Percentiles rank a stretch among this genome's conserved stretches.
These are phyloP conservation scores for Xylariaceae sp. DNA, from an alignment of 2,329 filamentous ascomycete genomes.

Conservation along the genomic window DNA sequence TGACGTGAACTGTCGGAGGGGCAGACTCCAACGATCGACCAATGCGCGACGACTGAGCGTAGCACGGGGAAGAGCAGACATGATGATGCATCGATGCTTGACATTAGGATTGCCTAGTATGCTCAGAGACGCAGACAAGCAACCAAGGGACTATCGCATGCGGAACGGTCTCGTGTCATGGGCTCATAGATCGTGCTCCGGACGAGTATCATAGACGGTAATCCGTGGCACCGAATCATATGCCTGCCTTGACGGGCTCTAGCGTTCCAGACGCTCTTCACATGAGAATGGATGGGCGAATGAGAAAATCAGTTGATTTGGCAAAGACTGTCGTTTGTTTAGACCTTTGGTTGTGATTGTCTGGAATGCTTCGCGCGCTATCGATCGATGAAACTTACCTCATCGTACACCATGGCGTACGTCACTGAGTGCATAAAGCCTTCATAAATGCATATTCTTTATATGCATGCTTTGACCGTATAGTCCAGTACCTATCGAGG, in stretches of 20 bases:
- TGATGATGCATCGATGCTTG: not conserved
- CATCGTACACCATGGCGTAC: too few species aligned
- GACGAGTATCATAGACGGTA: not conserved
- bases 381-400: too few species aligned
- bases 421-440: too few species aligned
- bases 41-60: not conserved
- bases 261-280: not conserved
- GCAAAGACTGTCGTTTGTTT: too few species aligned
- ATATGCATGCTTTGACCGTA: too few species aligned
- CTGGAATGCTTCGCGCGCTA: not conserved
- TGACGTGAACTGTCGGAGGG: conserved; percentile 1
- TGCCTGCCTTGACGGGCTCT: not conserved
- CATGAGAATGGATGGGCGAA: too few species aligned
- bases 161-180: not conserved
- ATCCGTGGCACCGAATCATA: not conserved
- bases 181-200: not conserved
- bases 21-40: not conserved
- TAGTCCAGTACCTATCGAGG: too few species aligned
- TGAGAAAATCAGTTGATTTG: too few species aligned
- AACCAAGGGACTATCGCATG: not conserved
- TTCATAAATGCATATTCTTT: too few species aligned
- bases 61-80: conserved; percentile 9
- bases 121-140: not conserved
- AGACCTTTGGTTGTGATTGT: not conserved
- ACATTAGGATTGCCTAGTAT: not conserved